Evolutionary conservation across 306 rosid genomes (phyloP).

Genomic region (Acmispon strigosus): DNA sequence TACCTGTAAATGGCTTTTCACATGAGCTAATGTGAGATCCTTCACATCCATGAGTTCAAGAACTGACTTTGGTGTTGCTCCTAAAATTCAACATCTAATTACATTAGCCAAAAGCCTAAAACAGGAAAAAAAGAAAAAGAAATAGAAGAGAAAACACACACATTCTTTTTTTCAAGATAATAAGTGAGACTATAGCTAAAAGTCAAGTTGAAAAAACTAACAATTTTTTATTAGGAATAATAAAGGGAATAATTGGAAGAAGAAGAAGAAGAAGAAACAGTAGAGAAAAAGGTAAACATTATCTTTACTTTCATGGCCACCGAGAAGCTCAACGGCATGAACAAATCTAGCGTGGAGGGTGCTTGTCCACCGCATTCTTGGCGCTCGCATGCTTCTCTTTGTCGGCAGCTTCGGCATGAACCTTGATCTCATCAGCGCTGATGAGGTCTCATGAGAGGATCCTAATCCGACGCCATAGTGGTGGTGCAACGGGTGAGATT

Average conservation of each 20-base stretch:
- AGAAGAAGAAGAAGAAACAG: not conserved
- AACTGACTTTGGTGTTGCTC: constrained; percentile 95
- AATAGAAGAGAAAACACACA: no score
- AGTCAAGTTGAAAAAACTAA: no score
- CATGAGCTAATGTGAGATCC: constrained; percentile 93
- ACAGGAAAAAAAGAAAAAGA: no score
- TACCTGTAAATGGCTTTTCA: constrained; percentile 97
- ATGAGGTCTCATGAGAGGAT: constrained; percentile 33
- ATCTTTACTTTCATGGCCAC: constrained; percentile 82
- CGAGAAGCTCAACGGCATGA: constrained; percentile 92
- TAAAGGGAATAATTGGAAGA: not conserved
- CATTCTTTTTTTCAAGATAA: no score
- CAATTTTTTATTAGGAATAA: no score
- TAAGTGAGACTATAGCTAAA: no score
- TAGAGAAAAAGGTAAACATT: no score
- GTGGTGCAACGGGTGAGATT: constrained; percentile 58
- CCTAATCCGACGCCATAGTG: constrained; percentile 31
- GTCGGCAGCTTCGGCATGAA: constrained; percentile 67
- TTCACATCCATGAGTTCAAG: constrained; percentile 98
- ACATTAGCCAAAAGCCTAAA: not conserved
- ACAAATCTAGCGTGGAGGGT: constrained; percentile 79
- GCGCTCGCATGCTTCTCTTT: constrained; percentile 86
- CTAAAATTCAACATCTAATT: constrained; percentile 37
- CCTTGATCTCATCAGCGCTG: constrained; percentile 54
- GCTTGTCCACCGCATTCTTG: constrained; percentile 93